Conservation (phyloP, 75 land plant species). For the Picea sitchensis region DNA sequence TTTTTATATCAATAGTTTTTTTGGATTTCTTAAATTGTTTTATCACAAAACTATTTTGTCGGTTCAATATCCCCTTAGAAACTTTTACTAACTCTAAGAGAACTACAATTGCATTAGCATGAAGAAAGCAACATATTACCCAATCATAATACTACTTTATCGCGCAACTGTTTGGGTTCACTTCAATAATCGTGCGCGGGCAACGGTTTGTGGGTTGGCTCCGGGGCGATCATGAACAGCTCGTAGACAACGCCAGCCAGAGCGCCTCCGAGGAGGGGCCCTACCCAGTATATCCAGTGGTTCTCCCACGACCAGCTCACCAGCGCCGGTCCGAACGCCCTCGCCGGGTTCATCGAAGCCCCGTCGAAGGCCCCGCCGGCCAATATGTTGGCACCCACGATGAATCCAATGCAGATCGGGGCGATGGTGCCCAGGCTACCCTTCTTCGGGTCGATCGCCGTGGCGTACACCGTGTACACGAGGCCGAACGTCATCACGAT, state of each 20-base stretch:
- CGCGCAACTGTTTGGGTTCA: no score
- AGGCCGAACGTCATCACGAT: slow-evolving; percentile 56
- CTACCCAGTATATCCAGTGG: slow-evolving; percentile 84
- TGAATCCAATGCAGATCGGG: slow-evolving; percentile 55
- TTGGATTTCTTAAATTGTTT: no score
- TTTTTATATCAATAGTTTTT: no score
- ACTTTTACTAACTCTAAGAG: no score
- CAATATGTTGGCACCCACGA: slow-evolving; percentile 57
- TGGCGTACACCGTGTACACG: slow-evolving; percentile 47
- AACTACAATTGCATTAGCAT: no score
- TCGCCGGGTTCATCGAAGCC: slow-evolving; percentile 64
- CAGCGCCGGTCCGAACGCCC: slow-evolving; percentile 59
- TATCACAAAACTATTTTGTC: no score
- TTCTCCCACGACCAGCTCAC: slow-evolving; percentile 50
- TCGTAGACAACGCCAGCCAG: slow-evolving; percentile 62
- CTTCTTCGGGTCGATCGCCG: slow-evolving; percentile 53
- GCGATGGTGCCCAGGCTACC: slow-evolving; percentile 46
- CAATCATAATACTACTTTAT: no score
- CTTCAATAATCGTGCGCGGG: no score
- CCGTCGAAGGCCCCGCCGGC: slow-evolving; percentile 67
- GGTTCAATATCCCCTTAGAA: no score
- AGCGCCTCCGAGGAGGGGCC: slow-evolving; percentile 68
- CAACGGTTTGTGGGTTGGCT: background rate
- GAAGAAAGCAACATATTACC: no score
- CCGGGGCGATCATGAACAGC: slow-evolving; percentile 18